Evolutionary conservation across 371 early-diverging fungal genomes (phyloP).

Genomic region (Coemansia linderi): DNA sequence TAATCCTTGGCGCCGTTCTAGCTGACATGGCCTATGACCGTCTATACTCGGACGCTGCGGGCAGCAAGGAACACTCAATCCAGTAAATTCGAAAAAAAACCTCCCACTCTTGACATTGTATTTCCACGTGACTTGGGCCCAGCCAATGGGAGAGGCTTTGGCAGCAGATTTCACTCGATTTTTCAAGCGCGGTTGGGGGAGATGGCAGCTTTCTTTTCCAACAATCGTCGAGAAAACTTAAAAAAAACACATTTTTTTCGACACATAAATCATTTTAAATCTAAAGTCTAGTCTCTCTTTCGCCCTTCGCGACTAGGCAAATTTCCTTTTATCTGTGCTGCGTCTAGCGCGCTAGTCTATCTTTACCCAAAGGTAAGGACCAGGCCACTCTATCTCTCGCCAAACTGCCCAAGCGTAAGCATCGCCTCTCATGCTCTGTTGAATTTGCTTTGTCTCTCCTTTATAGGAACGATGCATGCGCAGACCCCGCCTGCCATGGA

Average conservation of each 20-base stretch:
- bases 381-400: not conserved
- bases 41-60: not conserved
- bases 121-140: not conserved
- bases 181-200: not conserved
- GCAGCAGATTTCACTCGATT: not conserved
- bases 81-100: too few species aligned
- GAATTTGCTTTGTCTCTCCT: not conserved
- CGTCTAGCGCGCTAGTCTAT: not conserved
- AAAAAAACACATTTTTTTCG: not conserved
- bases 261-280: not conserved
- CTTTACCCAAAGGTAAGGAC: not conserved
- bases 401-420: not conserved
- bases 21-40: conserved; percentile 56
- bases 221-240: too few species aligned
- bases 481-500: conserved; percentile 14
- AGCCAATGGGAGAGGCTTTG: not conserved
- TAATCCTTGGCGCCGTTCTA: conserved; percentile 73
- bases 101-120: not conserved
- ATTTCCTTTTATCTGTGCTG: not conserved
- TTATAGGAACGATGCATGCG: conserved; percentile 14
- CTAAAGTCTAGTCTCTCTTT: not conserved
- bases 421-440: not conserved
- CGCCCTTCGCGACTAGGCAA: not conserved
- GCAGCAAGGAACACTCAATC: too few species aligned
- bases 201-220: too few species aligned